Evolutionary conservation across 2,329 filamentous ascomycete species (phyloP), one percentile per base, ranked within the genome.

Genomic region (Colletotrichum sojae): DNA sequence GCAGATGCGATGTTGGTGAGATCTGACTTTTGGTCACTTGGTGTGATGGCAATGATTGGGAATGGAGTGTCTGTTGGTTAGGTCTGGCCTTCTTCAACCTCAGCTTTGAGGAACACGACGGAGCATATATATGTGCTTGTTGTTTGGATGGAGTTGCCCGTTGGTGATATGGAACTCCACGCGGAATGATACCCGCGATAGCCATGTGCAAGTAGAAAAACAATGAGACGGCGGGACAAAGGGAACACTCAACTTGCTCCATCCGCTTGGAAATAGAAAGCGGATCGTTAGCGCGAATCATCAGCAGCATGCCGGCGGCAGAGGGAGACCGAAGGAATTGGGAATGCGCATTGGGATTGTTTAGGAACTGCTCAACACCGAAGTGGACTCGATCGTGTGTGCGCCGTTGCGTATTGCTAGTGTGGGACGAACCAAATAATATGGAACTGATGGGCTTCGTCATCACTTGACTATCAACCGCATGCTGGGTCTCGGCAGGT

Each of bases 381-480:
- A 46, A 57, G 9, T 59, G 2, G 45, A 59, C 48, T 15, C 18
- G 36, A 59, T 49, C 45, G n/a, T 27, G n/a, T 15, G 16, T 39
- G 56, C 45, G 56, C n/a, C 15, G 40, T 15, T 15, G 40, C 40
- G 40, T n/a, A n/a, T 43, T 43, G 13, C 5, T 8, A 43, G 5
- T 43, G 16, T 43, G 40, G 16, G 15, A 43, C 40, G 40, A 15
- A 43, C 10, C 5, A 15, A n/a, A n/a, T n/a, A 15, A 40, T n/a
- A 36, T 16, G 6, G 40, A 16, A n/a, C 18, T 12, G 1, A 15
- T 25, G 20, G 18, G 39, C 6, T 25, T 36, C 6, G 25, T 43
- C n/a, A n/a, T 58, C 55, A 58, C 55, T 58, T 58, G 22, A 31
- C 55, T 16, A 20, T 22, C 43, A 48, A 48, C 40, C 43, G 16